These are phyloP conservation scores for Fusarium sp. DNA, from an alignment of 2,329 filamentous ascomycete species.

Conservation along the genomic window DNA sequence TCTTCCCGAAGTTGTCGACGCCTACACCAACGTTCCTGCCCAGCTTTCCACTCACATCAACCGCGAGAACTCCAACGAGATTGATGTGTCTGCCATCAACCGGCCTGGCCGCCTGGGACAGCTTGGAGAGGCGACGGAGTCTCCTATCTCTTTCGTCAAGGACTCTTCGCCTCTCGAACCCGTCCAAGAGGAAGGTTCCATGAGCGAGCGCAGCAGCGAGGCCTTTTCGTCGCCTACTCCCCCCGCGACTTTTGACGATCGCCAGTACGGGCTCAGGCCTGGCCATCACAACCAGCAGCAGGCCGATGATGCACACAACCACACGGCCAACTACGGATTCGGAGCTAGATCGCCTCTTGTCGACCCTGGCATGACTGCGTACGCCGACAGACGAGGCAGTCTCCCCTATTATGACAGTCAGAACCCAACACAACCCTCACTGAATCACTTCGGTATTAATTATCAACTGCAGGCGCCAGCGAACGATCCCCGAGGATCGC, in stretches of 20 bases:
- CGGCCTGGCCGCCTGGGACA: constrained; percentile 17
- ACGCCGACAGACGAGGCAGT: constrained; percentile 31
- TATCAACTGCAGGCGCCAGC: constrained; percentile 33
- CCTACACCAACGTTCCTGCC: constrained; percentile 38
- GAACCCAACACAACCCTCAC: constrained; percentile 30
- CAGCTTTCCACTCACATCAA: constrained; percentile 26
- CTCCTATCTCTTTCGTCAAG: constrained; percentile 31
- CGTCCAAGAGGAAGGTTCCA: constrained; percentile 37
- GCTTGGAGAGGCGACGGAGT: constrained; percentile 33
- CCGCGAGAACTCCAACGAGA: constrained; percentile 21
- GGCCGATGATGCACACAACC: constrained; percentile 9
- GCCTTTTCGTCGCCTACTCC: constrained; percentile 22
- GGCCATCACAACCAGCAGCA: constrained; percentile 22
- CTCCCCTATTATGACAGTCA: constrained; percentile 39
- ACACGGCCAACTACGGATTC: constrained; percentile 10
- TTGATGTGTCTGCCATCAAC: constrained; percentile 17
- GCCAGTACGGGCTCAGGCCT: constrained; percentile 9
- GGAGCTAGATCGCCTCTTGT: constrained; percentile 14
- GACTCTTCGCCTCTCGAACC: constrained; percentile 42
- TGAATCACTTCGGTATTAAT: constrained; percentile 35
- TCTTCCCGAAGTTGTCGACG: constrained; percentile 60
- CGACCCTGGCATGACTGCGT: constrained; percentile 13
- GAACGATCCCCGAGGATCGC: constrained; percentile 29
- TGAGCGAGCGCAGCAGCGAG: constrained; percentile 24
- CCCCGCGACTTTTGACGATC: constrained; percentile 23